Base-by-base conservation (phyloP, 106 monocot species). In the Dendrobium officinale region DNA sequence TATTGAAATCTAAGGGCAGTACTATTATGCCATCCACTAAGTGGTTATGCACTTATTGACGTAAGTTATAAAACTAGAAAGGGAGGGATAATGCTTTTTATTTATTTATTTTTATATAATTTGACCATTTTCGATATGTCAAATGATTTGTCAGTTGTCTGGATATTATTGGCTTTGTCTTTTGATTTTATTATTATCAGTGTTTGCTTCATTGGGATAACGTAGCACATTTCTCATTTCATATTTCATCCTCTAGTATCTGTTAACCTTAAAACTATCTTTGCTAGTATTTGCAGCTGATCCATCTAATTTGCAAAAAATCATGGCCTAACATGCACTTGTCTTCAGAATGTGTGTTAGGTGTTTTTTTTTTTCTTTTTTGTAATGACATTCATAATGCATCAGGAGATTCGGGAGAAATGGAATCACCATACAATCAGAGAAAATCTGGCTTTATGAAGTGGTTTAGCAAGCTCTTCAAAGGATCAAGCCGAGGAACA, bases 391-490 rank as follows among this genome's bases (percentile, higher is more conserved):
- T 70, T 33, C 37, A 37, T 33, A 76, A 74, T 31, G 3, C 58
- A 86, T 9, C 82, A 88, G 90, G 88, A 43, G 6, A 68, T 84
- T 9, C 83, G 88, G 90, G 88, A 37, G 48, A 89, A 41, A 42
- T 73, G 44, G 58, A 73, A 77, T 51, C 81, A 55, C 72, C 81
- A 41, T 61, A 59, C 33, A 78, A 29, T 75, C 85, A 85, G 79
- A 92, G 89, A 80, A 94, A 75, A 81, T 91, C 92, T 37, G 68
- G 92, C 20, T 87, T 98, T 73, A 83, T 95, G 89, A 95, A 83
- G 91, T 98, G 98, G 98, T 84, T 98, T 9, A 80, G 88, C 81
- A 91, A 84, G 75, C 45, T 98, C 49, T 88, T 98, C 79, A 89
- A 83, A 80, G 98, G 98, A 77, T 80, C 85, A 16, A 27, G 78